A percentile compares a stretch with the other conserved stretches of the same genome.
phyloP scores from a whole-genome alignment of 164 flowering plant species.

The Vitis amurensis region DNA sequence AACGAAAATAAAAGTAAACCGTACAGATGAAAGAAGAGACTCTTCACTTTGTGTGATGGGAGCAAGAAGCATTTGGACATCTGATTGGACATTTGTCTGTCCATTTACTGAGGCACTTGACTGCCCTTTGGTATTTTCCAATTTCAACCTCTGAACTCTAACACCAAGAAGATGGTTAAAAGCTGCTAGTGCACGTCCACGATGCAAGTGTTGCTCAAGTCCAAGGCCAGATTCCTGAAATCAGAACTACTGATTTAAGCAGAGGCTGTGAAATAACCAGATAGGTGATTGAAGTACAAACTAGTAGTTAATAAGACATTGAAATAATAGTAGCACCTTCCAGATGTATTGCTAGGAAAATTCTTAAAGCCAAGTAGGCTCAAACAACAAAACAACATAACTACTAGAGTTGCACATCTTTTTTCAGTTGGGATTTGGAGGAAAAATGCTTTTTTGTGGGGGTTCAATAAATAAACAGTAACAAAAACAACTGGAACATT shows the following conservation, averaged over 20 bases:
- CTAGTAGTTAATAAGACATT: not conserved
- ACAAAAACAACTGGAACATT: not conserved
- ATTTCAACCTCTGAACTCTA: constrained; percentile 65
- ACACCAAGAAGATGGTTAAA: constrained; percentile 66
- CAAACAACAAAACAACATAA: not conserved
- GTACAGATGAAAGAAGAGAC: constrained; percentile 77
- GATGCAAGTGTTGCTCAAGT: constrained; percentile 90
- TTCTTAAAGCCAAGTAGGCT: not conserved
- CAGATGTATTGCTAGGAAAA: not conserved
- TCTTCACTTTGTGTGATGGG: constrained; percentile 75
- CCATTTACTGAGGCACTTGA: constrained; percentile 47
- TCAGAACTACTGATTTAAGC: constrained; percentile 8
- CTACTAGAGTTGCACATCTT: no score
- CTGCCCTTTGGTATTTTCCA: constrained; percentile 34
- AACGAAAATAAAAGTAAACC: constrained; percentile 20
- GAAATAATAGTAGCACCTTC: not conserved
- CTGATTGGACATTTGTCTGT: constrained; percentile 68
- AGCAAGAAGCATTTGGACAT: constrained; percentile 77
- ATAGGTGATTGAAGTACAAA: not conserved
- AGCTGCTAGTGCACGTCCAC: constrained; percentile 94
- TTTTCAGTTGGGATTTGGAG: no score
- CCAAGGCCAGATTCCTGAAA: constrained; percentile 72
- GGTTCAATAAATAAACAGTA: no score
- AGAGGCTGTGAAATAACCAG: not conserved
- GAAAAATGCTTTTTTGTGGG: no score